phyloP scores from a whole-genome alignment of 495 filamentous ascomycete species.

The Aspergillus biplanus region DNA sequence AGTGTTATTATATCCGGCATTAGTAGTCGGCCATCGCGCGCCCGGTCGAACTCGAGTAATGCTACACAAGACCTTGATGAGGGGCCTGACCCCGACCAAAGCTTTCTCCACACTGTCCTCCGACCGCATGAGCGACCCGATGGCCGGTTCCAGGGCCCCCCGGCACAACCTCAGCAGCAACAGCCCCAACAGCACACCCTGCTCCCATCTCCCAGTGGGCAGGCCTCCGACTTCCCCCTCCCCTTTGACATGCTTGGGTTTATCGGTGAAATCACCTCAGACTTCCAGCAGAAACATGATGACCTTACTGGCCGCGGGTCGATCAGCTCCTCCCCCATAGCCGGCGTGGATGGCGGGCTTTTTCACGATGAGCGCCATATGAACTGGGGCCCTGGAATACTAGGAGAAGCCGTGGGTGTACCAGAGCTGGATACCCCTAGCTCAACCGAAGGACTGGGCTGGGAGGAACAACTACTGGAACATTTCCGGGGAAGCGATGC shows the following conservation, averaged over 20 bases:
- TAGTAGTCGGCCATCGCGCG: slow-evolving; percentile 16
- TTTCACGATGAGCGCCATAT: slow-evolving; percentile 17
- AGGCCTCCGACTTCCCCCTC: slow-evolving; percentile 12
- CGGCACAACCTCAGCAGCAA: slow-evolving; percentile 3
- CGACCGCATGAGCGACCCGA: slow-evolving; percentile 29
- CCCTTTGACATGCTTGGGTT: slow-evolving; percentile 46
- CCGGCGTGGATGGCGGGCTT: slow-evolving; percentile 1
- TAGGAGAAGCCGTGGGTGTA: background rate
- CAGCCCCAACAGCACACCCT: background rate
- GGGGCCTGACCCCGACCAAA: slow-evolving; percentile 24
- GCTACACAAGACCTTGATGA: slow-evolving; percentile 20
- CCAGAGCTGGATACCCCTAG: slow-evolving; percentile 13
- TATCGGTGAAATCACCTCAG: slow-evolving; percentile 45
- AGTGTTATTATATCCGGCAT: slow-evolving; percentile 26
- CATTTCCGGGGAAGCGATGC: slow-evolving; percentile 38
- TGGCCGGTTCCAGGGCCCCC: slow-evolving; percentile 8
- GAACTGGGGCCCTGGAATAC: slow-evolving; percentile 12
- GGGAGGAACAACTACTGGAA: slow-evolving; percentile 41
- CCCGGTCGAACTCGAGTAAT: slow-evolving; percentile 11
- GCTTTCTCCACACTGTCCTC: slow-evolving; percentile 41
- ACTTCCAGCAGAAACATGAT: slow-evolving; percentile 44
- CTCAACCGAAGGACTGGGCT: slow-evolving; percentile 12
- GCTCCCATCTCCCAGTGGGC: background rate
- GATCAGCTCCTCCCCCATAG: background rate
- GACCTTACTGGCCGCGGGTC: slow-evolving; percentile 34